These are phyloP conservation scores for Pyronema omphalodes DNA, from an alignment of 495 filamentous ascomycete species.

Conservation along the genomic window DNA sequence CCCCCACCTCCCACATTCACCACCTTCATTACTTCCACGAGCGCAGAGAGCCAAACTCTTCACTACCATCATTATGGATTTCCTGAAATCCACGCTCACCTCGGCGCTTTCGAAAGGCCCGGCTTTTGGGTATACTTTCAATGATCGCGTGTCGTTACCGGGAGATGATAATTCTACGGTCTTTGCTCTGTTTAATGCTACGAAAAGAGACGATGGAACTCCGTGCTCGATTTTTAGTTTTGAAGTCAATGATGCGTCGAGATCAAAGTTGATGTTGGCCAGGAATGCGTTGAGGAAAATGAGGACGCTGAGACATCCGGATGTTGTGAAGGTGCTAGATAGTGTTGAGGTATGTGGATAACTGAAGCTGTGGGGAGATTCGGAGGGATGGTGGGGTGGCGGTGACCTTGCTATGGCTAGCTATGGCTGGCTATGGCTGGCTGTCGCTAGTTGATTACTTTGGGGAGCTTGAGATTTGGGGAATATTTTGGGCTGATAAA, in stretches of 20 bases:
- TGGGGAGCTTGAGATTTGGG: not conserved
- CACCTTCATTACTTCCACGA: no score
- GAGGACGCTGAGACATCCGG: constrained; percentile 80
- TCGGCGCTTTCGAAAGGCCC: constrained; percentile 77
- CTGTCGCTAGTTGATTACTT: no score
- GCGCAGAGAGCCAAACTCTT: not conserved
- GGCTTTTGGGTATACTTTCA: constrained; percentile 69
- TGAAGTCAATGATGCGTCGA: constrained; percentile 55
- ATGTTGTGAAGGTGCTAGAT: constrained; percentile 80
- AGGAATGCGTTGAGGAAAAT: constrained; percentile 84
- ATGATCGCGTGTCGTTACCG: not conserved
- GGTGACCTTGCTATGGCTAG: not conserved
- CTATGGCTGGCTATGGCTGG: constrained; percentile 6
- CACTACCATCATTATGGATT: constrained; percentile 65
- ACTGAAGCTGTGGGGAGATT: not conserved
- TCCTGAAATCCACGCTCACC: constrained; percentile 89
- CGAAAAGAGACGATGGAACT: constrained; percentile 45
- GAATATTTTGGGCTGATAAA: not conserved
- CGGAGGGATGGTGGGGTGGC: not conserved
- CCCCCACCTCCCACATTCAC: no score
- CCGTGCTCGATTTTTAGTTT: constrained; percentile 88
- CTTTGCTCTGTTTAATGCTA: constrained; percentile 56
- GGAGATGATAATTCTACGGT: constrained; percentile 69
- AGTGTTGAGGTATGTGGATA: constrained; percentile 64
- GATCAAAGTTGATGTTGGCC: constrained; percentile 62